A percentile compares a stretch with the other conserved stretches of the same genome.
Conservation (phyloP, 345 rosid genomes). For the Gossypium arboreum region DNA sequence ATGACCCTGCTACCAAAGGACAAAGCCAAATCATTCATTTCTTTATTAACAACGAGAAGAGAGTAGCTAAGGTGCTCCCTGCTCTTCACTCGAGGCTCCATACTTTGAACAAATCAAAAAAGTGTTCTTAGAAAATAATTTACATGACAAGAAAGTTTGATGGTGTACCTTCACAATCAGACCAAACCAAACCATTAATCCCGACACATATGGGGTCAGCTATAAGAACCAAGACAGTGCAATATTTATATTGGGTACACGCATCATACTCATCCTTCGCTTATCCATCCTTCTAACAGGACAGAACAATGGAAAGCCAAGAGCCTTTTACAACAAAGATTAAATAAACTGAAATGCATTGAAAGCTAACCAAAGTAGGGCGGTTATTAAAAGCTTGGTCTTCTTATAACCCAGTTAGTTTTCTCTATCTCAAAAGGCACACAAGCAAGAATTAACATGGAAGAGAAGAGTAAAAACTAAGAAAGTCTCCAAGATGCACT, state of each 20-base stretch:
- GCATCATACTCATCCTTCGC: neutral
- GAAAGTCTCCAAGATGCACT: neutral
- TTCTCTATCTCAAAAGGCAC: neutral
- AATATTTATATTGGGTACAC: neutral
- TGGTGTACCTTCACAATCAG: neutral
- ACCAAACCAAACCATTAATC: neutral
- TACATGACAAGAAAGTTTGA: neutral
- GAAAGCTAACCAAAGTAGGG: neutral
- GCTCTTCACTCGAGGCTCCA: slow-evolving; percentile 73
- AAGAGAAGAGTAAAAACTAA: neutral
- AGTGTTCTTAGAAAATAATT: neutral
- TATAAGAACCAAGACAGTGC: neutral
- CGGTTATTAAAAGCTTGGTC: neutral
- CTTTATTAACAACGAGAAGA: slow-evolving; percentile 50
- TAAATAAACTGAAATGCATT: neutral
- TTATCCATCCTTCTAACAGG: neutral
- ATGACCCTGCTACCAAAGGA: neutral
- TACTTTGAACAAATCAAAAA: neutral
- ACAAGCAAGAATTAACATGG: neutral
- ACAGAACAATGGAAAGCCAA: neutral
- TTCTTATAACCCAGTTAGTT: neutral
- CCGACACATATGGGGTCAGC: neutral
- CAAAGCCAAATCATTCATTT: slow-evolving; percentile 24
- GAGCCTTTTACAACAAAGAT: neutral
- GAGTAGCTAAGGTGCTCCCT: slow-evolving; percentile 39